phyloP scores from a whole-genome alignment of 768 basidiomycete species.

The Sarcomyxa edulis region DNA sequence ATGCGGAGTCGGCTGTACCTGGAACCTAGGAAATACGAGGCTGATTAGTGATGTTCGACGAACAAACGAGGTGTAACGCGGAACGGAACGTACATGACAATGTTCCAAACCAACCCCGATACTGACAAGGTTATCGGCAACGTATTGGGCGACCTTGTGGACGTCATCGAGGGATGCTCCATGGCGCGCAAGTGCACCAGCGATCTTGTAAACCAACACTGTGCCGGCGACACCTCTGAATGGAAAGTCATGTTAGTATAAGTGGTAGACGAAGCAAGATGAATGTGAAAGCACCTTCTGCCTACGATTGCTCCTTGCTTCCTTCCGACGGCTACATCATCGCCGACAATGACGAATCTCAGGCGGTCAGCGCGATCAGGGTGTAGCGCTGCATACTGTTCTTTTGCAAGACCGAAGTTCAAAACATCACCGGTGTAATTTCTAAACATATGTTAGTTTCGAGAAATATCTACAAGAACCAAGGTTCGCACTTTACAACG shows the following conservation, averaged over 20 bases:
- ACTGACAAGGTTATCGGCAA: slow-evolving; percentile 65
- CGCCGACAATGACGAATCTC: slow-evolving; percentile 79
- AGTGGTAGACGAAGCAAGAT: neutral
- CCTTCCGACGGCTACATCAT: slow-evolving; percentile 84
- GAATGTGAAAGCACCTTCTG: slow-evolving; percentile 42
- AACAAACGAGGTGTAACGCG: neutral
- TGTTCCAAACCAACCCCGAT: slow-evolving; percentile 87
- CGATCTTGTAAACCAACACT: slow-evolving; percentile 85
- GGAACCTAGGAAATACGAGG: slow-evolving; percentile 49
- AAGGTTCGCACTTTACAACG: too few relatives aligned
- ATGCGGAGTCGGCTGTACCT: slow-evolving; percentile 57
- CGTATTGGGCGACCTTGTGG: slow-evolving; percentile 57
- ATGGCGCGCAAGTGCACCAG: slow-evolving; percentile 70
- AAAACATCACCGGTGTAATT: slow-evolving; percentile 91
- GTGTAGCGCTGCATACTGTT: slow-evolving; percentile 70
- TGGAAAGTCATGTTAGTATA: neutral
- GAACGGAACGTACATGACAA: slow-evolving; percentile 66
- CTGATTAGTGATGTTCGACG: neutral
- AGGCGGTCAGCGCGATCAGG: slow-evolving; percentile 63
- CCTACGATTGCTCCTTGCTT: slow-evolving; percentile 83
- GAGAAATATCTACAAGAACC: too few relatives aligned
- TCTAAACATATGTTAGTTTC: slow-evolving; percentile 34
- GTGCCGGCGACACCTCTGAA: slow-evolving; percentile 76
- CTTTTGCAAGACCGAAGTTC: slow-evolving; percentile 87
- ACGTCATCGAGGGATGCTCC: slow-evolving; percentile 70